Base-by-base conservation (phyloP, 345 rosid species). In the Moricandia moricandioides region DNA sequence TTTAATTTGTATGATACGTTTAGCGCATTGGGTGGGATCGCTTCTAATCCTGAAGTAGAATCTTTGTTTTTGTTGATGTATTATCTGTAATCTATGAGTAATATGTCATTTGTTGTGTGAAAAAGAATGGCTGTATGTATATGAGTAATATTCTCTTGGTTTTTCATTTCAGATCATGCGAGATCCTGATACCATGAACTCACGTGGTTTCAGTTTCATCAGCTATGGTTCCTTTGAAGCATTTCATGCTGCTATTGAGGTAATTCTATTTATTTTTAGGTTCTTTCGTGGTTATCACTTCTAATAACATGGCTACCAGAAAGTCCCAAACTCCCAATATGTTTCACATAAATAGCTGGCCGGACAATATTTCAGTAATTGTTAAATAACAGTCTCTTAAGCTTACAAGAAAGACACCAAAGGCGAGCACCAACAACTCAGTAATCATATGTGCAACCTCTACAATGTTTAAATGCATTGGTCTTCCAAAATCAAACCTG, bases 161-260 rank as follows among this genome's bases (percentile, higher is more conserved):
- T 17, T 59, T 69, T 21, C 60, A 35, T 75, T 69, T 71, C 84
- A 95, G 97, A 92, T 88, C 65, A 92, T 95, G 97, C 84, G 93
- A 83, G 98, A 95, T 84, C 98, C 97, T 3, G 99, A 92, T 35
- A 89, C 98, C 0, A 97, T 97, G 62, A 90, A 87, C 84, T 92
- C 97, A 12, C 10, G 10, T 35, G 98, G 98, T 47, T 92, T 95
- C 78, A 97, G 97, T 78, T 92, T 95, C 82, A 87, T 92, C 59
- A 95, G 98, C 79, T 95, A 95, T 78, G 97, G 92, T 70, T 95
- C 99, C 52, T 95, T 90, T 72, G 96, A 92, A 77, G 97, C 97
- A 70, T 92, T 97, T 78, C 98, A 92, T 88, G 88, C 96, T 58
- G 99, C 97, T 64, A 92, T 90, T 52, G 99, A 95, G 96, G 99